Evolutionary conservation across 257 asterid genomes (phyloP).

Genomic region (Anisodus tanguticus): DNA sequence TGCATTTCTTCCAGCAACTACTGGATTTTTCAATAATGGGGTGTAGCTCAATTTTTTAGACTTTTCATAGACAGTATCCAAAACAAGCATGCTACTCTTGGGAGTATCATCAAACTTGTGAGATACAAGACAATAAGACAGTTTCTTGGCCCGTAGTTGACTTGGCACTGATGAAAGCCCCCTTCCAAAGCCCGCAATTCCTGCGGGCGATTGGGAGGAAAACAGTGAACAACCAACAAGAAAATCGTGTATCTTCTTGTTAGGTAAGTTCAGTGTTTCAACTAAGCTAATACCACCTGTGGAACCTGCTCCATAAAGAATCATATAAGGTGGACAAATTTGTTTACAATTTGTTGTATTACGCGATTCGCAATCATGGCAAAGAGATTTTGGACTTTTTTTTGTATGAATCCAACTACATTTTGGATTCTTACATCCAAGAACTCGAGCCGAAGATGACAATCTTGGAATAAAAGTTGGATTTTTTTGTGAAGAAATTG

Average conservation of each 20-base stretch:
- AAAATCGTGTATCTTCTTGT: constrained; percentile 32
- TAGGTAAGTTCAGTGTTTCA: constrained; percentile 60
- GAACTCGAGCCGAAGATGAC: constrained; percentile 68
- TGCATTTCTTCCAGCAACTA: constrained; percentile 37
- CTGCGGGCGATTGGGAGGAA: constrained; percentile 74
- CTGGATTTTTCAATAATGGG: constrained; percentile 51
- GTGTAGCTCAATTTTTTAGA: constrained; percentile 53
- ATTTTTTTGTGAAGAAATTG: constrained; percentile 40
- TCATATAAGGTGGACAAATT: constrained; percentile 78
- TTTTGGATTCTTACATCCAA: constrained; percentile 75
- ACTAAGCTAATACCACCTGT: constrained; percentile 73
- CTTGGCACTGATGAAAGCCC: constrained; percentile 69
- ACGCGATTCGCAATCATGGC: constrained; percentile 50
- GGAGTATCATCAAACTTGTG: constrained; percentile 64
- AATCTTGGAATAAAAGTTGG: constrained; percentile 64
- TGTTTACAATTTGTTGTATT: constrained; percentile 56
- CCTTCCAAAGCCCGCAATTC: constrained; percentile 84
- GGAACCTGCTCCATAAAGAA: constrained; percentile 75
- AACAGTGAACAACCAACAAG: constrained; percentile 55
- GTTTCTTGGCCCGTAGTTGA: constrained; percentile 71
- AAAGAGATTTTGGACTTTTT: constrained; percentile 45
- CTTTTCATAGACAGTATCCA: constrained; percentile 55
- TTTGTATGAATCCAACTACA: constrained; percentile 75
- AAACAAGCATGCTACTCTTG: constrained; percentile 47
- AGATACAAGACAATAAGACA: constrained; percentile 77